Base-by-base conservation (phyloP, 371 early-diverging fungal species). In the Lichtheimia corymbifera region DNA sequence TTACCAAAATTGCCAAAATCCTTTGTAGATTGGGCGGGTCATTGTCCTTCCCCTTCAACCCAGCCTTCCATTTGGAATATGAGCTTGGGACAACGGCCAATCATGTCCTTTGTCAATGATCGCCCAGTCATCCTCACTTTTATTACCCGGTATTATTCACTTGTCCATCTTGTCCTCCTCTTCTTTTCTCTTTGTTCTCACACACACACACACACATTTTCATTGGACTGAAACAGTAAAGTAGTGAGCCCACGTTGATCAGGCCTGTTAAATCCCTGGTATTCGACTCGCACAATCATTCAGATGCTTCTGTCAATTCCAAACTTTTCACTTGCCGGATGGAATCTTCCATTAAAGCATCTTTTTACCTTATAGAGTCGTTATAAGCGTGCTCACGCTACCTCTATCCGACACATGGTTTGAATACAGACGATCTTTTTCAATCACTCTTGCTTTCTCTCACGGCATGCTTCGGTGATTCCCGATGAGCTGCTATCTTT, bases 1-100 rank as follows among this genome's bases (percentile, higher is more conserved):
- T 47, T 27, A 35, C 9, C 30, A 14, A 47, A n/a, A 47, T 45
- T 22, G 18, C n/a, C 20, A 15, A 28, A 17, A 56, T 15, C 4
- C 20, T 54, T 22, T 54, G 9, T 18, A 54, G 17, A 14, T 27
- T 30, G 27, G 18, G 40, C 54, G 40, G 54, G 47, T 22, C 22
- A 47, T 47, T 47, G 47, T 60, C 50, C 56, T 42, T 14, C 50
- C 12, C 51, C 50, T 40, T 44, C 42, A 63, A 57, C 63, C 63
- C 63, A 63, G 63, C 42, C 53, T 63, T 63, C 63, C 63, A 63
- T 57, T 42, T 40, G 57, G 63, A 63, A 63, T 51, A 63, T 61
- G 50, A 50, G 30, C 18, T 43, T 35, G 4, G 9, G 17, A 5
- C 15, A 18, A 18, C 24, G 15, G 54, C 54, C 54, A 54, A 54